Base-by-base conservation (phyloP, 1,284 basidiomycete species). In the Ceratorhiza oryzae-sativae region DNA sequence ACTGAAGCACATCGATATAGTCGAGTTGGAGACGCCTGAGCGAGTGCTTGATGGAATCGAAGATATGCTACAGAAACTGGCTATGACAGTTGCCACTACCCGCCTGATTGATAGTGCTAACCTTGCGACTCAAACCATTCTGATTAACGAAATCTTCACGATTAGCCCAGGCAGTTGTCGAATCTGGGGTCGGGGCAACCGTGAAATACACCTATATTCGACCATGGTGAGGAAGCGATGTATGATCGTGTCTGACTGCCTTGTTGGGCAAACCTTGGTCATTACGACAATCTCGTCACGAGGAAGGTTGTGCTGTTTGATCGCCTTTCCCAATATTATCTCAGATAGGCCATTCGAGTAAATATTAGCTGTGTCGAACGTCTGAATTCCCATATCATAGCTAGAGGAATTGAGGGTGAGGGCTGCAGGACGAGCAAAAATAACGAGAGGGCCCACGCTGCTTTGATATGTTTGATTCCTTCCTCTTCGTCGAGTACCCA, bases 331-430 rank as follows among this genome's bases (percentile, higher is more conserved):
- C 27, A 75, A 56, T 42, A 72, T 71, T 25, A 68, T 58, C 32
- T 75, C 74, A 12, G 62, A 72, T 13, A 71, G 60, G 79, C 77
- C 73, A 12, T 76, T 76, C 15, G 74, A 72, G 70, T 72, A 72
- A 1, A 79, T 78, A 71, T 83, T 81, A 65, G 82, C 81, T 0
- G 81, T 82, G 73, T 82, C 81, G 63, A 81, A 82, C 1, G 81
- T 81, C 77, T 81, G 79, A 76, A 83, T 80, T 20, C 82, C 81
- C 32, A 76, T 73, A 13, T 78, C 76, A 61, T 71, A 78, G 1
- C 71, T 62, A 41, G n/a, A 58, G 27, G 2, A 27, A 12, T n/a
- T 12, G 27, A 5, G 12, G 13, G 9, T 39, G 13, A 6, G 4
- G 49, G 20, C 8, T 68, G n/a, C n/a, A 34, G 32, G 39, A 23